A percentile compares a stretch with the other conserved stretches of the same genome.
These are phyloP conservation scores for Chenopodium suecicum DNA, from an alignment of 148 eudicot genomes.

Conservation along the genomic window DNA sequence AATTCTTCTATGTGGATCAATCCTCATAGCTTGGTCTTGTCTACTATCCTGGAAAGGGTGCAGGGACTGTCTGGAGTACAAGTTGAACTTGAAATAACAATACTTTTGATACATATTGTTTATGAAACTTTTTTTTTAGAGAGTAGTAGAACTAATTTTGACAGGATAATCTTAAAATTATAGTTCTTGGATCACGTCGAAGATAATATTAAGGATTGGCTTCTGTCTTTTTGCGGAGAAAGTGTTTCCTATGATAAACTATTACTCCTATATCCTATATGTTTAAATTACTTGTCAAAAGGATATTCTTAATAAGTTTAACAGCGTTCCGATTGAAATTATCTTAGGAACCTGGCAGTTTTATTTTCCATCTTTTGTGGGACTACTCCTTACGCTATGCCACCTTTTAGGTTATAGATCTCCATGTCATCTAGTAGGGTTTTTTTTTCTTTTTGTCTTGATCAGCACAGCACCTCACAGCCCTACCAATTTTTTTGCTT, in stretches of 20 bases:
- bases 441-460: background rate
- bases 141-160: no score
- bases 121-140: background rate
- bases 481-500: background rate
- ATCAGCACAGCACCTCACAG: background rate
- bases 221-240: background rate
- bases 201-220: background rate
- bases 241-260: background rate
- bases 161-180: background rate
- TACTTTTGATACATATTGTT: background rate
- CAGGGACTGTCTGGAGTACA: background rate
- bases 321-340: background rate
- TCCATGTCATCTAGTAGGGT: background rate
- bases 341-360: background rate
- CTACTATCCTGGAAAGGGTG: background rate
- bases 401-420: background rate
- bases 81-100: background rate
- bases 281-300: background rate
- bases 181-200: background rate
- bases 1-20: background rate
- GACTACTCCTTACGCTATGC: background rate
- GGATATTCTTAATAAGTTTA: background rate
- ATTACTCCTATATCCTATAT: background rate
- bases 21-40: background rate
- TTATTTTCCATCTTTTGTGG: background rate